These are phyloP conservation scores for Aspergillus campestris DNA, from an alignment of 495 filamentous ascomycete genomes.

Conservation along the genomic window DNA sequence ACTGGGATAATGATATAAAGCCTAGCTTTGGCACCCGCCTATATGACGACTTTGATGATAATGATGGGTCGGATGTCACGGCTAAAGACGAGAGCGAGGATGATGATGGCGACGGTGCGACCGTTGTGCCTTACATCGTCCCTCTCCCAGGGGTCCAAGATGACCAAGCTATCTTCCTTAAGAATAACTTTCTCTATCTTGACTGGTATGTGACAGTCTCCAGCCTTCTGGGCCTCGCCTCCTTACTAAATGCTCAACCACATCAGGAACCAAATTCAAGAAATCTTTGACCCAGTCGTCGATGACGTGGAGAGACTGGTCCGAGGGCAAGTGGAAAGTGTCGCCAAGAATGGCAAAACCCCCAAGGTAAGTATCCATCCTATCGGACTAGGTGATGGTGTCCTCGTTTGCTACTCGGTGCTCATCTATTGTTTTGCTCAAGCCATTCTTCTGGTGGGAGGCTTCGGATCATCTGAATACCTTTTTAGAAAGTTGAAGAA, in stretches of 20 bases:
- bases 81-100: too few species aligned
- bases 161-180: conserved; percentile 1
- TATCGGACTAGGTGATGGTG: conserved; percentile 5
- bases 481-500: conserved; percentile 48
- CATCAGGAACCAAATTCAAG: conserved; percentile 31
- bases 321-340: conserved; percentile 44
- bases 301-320: conserved; percentile 50
- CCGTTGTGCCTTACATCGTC: conserved; percentile 5
- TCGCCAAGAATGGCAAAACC: conserved; percentile 6
- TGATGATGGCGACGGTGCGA: neutral
- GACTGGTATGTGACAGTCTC: conserved; percentile 6
- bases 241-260: neutral
- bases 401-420: neutral
- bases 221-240: too few species aligned
- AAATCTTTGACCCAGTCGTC: conserved; percentile 51
- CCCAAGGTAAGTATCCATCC: conserved; percentile 11
- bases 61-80: too few species aligned
- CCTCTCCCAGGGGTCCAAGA: conserved; percentile 16
- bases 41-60: conserved; percentile 7
- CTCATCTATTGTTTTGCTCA: conserved; percentile 13
- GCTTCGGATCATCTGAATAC: conserved; percentile 62
- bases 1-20: conserved; percentile 24
- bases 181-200: conserved; percentile 13
- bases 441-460: conserved; percentile 62
- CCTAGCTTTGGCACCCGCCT: conserved; percentile 1